Conservation (phyloP, 139 green algal species). For the Chlamydomonas urium region DNA sequence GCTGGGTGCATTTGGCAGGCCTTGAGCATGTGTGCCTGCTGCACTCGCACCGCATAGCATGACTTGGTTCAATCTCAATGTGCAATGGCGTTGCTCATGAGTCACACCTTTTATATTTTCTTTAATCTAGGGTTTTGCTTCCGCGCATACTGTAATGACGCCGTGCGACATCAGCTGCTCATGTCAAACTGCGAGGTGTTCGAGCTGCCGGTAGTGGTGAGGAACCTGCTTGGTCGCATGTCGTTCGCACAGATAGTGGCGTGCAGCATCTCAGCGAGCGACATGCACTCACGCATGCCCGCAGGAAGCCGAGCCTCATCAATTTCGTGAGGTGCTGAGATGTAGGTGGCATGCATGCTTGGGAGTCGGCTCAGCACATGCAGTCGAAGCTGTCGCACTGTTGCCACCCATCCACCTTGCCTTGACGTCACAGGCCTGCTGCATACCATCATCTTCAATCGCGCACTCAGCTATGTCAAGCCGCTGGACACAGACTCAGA, state of each 20-base stretch:
- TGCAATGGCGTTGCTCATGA: no score
- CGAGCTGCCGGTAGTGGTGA: slow-evolving; percentile 37
- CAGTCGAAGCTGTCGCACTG: not conserved
- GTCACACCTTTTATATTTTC: no score
- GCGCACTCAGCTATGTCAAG: slow-evolving; percentile 75
- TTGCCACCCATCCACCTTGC: not conserved
- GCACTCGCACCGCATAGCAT: no score
- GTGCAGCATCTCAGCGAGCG: slow-evolving; percentile 20
- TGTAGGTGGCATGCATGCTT: slow-evolving; percentile 40
- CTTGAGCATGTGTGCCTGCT: no score
- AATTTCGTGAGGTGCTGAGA: slow-evolving; percentile 74
- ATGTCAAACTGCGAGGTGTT: slow-evolving; percentile 48
- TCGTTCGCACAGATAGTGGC: not conserved
- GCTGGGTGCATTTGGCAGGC: no score
- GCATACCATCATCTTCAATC: slow-evolving; percentile 93
- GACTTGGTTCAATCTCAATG: no score
- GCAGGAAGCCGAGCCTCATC: slow-evolving; percentile 72
- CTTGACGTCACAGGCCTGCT: slow-evolving; percentile 52
- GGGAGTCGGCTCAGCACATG: not conserved
- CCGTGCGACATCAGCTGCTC: no score
- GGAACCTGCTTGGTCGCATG: not conserved
- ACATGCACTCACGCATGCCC: slow-evolving; percentile 19
- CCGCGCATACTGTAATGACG: no score
- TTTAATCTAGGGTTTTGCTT: no score
- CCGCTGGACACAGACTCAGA: slow-evolving; percentile 82